These are phyloP conservation scores for Pouteria campechiana DNA, from an alignment of 179 eudicot genomes.

Conservation along the genomic window DNA sequence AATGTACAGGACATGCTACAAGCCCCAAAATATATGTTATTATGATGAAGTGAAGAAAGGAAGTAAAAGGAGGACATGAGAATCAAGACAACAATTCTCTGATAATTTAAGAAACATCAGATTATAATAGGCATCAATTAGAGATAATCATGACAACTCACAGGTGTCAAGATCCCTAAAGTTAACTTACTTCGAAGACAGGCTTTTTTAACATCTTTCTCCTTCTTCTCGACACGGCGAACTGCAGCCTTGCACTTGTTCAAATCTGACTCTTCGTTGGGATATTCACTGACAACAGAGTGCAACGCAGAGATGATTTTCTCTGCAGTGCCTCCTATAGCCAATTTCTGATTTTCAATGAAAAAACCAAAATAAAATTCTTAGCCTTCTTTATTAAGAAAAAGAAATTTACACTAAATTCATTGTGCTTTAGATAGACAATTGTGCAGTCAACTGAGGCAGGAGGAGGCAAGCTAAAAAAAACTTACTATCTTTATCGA, in stretches of 20 bases:
- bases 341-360: constrained; percentile 53
- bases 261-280: constrained; percentile 64
- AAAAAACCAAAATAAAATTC: constrained; percentile 1
- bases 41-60: no score
- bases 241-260: constrained; percentile 67
- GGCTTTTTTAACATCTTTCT: constrained; percentile 62
- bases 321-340: constrained; percentile 74
- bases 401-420: no score
- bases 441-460: no score
- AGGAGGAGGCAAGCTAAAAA: no score
- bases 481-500: constrained; percentile 84
- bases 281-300: constrained; percentile 52
- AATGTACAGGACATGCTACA: no score
- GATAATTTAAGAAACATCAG: no score
- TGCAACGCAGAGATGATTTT: constrained; percentile 85
- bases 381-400: no score
- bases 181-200: constrained; percentile 53
- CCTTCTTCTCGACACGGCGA: constrained; percentile 73
- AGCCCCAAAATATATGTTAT: no score
- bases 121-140: no score
- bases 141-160: constrained; percentile 1
- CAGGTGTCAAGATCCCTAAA: constrained; percentile 4
- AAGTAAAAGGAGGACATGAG: no score
- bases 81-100: no score
- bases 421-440: no score